Percentiles rank a stretch among this genome's conserved stretches.
phyloP scores from a whole-genome alignment of 106 monocot species.

The Gastrodia elata region DNA sequence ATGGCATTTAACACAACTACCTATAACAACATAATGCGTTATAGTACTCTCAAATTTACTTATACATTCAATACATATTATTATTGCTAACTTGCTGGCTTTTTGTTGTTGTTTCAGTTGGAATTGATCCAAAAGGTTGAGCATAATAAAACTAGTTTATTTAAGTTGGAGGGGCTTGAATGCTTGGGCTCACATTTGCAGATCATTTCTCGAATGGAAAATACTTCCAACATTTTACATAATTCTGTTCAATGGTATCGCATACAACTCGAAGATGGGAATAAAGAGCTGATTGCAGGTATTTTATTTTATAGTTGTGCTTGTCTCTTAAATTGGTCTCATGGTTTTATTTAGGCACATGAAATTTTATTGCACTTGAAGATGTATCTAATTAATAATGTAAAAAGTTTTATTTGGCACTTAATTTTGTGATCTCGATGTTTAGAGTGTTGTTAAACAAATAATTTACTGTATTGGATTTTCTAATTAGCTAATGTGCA shows the following conservation, averaged over 20 bases:
- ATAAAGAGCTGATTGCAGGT: constrained; percentile 77
- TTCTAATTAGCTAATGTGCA: no score
- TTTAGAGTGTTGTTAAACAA: no score
- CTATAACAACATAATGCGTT: background rate
- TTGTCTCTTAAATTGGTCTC: background rate
- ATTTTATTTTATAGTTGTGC: constrained; percentile 6
- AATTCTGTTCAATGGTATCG: constrained; percentile 77
- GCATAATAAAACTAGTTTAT: constrained; percentile 27
- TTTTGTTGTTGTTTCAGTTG: constrained; percentile 33
- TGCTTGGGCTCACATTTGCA: constrained; percentile 63
- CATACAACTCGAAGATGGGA: constrained; percentile 35
- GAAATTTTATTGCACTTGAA: background rate
- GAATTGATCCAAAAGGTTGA: constrained; percentile 41
- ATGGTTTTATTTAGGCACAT: background rate
- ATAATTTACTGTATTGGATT: no score
- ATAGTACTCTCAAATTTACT: no score
- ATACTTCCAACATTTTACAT: constrained; percentile 29
- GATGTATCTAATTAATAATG: no score
- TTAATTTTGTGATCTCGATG: no score
- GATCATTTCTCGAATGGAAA: constrained; percentile 26
- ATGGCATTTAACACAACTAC: background rate
- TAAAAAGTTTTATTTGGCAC: no score
- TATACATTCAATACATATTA: no score
- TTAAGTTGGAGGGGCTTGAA: constrained; percentile 61
- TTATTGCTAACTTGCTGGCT: constrained; percentile 2